Evolutionary conservation across 805 yeast genomes (phyloP).

Genomic region (Lachancea nothofagi): DNA sequence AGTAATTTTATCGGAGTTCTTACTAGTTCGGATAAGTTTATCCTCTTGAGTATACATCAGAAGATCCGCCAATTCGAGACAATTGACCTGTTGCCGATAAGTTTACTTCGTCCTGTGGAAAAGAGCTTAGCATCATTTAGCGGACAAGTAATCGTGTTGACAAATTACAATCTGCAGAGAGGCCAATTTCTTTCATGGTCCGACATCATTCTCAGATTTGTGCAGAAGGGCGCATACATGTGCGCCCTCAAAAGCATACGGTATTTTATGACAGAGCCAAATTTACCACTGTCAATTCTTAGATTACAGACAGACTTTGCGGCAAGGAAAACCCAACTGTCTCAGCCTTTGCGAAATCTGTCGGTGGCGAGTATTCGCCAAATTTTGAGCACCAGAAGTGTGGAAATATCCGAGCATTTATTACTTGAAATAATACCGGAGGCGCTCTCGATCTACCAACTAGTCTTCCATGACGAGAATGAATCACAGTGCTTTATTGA

Average conservation of each 20-base stretch:
- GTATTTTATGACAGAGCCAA: slow-evolving; percentile 16
- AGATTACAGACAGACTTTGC: slow-evolving; percentile 12
- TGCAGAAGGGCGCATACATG: slow-evolving; percentile 27
- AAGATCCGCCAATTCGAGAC: slow-evolving; percentile 14
- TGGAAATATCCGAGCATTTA: background rate
- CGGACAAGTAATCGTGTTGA: slow-evolving; percentile 19
- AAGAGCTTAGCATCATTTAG: slow-evolving; percentile 19
- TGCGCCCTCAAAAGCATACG: slow-evolving; percentile 25
- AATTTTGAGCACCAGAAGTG: slow-evolving; percentile 13
- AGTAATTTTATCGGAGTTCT: slow-evolving; percentile 18
- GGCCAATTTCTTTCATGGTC: slow-evolving; percentile 32
- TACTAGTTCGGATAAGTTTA: slow-evolving; percentile 26
- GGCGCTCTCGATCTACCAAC: background rate
- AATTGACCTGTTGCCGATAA: slow-evolving; percentile 24
- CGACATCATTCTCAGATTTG: slow-evolving; percentile 24
- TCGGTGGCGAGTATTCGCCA: slow-evolving; percentile 28
- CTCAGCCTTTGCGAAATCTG: slow-evolving; percentile 27
- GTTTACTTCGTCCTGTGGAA: slow-evolving; percentile 26
- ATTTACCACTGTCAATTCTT: slow-evolving; percentile 17
- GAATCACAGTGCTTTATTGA: slow-evolving; percentile 11
- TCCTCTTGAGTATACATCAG: slow-evolving; percentile 16
- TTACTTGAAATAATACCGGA: background rate
- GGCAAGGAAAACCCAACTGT: slow-evolving; percentile 22
- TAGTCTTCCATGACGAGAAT: slow-evolving; percentile 4
- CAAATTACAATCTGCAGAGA: slow-evolving; percentile 24